Evolutionary conservation across 345 rosid species (phyloP).

Genomic region (Heritiera littoralis): DNA sequence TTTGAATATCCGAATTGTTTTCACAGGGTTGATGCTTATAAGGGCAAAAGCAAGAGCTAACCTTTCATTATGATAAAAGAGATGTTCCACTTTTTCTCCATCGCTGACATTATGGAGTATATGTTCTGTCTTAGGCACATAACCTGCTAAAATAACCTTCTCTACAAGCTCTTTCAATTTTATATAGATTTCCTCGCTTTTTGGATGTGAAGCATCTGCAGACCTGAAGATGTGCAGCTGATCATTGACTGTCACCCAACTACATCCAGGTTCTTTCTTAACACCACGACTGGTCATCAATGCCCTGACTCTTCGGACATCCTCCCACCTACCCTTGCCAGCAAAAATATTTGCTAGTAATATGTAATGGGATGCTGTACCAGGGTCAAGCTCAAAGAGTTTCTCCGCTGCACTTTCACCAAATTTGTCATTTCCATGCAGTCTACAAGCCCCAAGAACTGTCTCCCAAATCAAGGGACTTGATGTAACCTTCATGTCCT

Average conservation of each 20-base stretch:
- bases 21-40: slow-evolving; percentile 7
- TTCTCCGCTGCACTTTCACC: slow-evolving; percentile 39
- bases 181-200: slow-evolving; percentile 22
- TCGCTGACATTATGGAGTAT: neutral
- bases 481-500: slow-evolving; percentile 27
- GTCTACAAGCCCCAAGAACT: slow-evolving; percentile 39
- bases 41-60: slow-evolving; percentile 18
- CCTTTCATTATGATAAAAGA: slow-evolving; percentile 14
- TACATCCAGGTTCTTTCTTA: slow-evolving; percentile 41
- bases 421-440: slow-evolving; percentile 35
- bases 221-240: slow-evolving; percentile 34
- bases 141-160: slow-evolving; percentile 11
- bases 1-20: slow-evolving; percentile 17
- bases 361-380: slow-evolving; percentile 29
- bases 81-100: slow-evolving; percentile 8
- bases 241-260: slow-evolving; percentile 38
- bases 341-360: slow-evolving; percentile 41
- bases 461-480: slow-evolving; percentile 46
- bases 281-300: slow-evolving; percentile 34
- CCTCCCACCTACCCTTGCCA: slow-evolving; percentile 32
- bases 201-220: slow-evolving; percentile 37
- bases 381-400: slow-evolving; percentile 42
- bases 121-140: slow-evolving; percentile 16
- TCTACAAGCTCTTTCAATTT: slow-evolving; percentile 15
- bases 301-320: slow-evolving; percentile 29